These are phyloP conservation scores for Globisporangium alternatum DNA, from an alignment of 352 stramenopile genomes.

Conservation along the genomic window DNA sequence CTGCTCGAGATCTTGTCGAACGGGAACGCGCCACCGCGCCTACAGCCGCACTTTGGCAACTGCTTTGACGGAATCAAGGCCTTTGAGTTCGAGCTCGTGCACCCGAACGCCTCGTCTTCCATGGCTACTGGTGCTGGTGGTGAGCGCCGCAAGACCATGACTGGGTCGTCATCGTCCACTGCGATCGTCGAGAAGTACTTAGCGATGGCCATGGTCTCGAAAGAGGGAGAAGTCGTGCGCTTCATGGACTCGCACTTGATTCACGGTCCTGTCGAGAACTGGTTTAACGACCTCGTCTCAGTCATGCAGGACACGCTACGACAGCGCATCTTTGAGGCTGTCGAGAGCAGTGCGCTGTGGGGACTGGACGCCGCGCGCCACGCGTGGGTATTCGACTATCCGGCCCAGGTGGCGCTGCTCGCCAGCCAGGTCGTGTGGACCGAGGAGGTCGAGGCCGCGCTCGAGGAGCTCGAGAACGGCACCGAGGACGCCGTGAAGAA, in stretches of 20 bases:
- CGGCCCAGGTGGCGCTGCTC: slow-evolving; percentile 75
- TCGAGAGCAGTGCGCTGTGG: slow-evolving; percentile 93
- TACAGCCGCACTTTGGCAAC: slow-evolving; percentile 89
- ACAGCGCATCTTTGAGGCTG: slow-evolving; percentile 83
- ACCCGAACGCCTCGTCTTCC: slow-evolving; percentile 13
- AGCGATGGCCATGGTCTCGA: slow-evolving; percentile 92
- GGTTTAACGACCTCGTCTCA: slow-evolving; percentile 93
- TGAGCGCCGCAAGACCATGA: background rate
- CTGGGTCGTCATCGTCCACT: slow-evolving; percentile 13
- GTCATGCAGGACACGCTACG: slow-evolving; percentile 92
- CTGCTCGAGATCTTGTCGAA: slow-evolving; percentile 95
- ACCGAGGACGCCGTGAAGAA: slow-evolving; percentile 95
- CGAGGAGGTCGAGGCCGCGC: slow-evolving; percentile 85
- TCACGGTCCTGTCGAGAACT: slow-evolving; percentile 89
- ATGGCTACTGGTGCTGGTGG: background rate
- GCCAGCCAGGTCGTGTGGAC: slow-evolving; percentile 94
- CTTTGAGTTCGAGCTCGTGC: slow-evolving; percentile 63
- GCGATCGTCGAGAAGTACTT: slow-evolving; percentile 52
- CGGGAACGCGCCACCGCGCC: slow-evolving; percentile 82
- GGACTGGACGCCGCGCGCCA: slow-evolving; percentile 75
- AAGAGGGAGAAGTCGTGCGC: slow-evolving; percentile 91
- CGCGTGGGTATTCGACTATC: slow-evolving; percentile 91
- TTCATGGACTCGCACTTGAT: slow-evolving; percentile 78
- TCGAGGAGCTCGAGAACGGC: slow-evolving; percentile 95
- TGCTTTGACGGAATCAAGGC: slow-evolving; percentile 89